phyloP scores from a whole-genome alignment of 345 rosid species.

The Psidium friedrichsthalianum region DNA sequence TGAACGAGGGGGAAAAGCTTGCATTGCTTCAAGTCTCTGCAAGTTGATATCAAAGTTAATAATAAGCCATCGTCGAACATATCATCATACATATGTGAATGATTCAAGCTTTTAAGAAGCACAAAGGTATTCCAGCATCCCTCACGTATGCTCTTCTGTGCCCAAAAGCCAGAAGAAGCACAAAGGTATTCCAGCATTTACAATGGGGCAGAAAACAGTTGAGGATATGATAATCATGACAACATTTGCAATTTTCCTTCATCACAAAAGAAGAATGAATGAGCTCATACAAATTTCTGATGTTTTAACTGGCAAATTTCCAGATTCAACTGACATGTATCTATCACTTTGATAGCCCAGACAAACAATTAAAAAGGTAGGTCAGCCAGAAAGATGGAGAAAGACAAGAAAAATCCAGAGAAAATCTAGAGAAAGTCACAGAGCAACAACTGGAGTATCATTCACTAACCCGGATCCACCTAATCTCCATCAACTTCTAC shows the following conservation, averaged over 20 bases:
- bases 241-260: neutral
- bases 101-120: neutral
- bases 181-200: neutral
- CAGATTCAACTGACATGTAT: neutral
- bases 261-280: neutral
- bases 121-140: neutral
- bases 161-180: neutral
- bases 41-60: neutral
- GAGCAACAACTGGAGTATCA: neutral
- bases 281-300: neutral
- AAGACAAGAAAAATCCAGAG: neutral
- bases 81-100: neutral
- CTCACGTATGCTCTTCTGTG: no score
- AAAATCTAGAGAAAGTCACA: neutral
- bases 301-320: neutral
- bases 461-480: neutral
- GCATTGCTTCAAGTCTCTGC: conserved; percentile 77
- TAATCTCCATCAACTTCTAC: neutral
- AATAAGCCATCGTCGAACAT: neutral
- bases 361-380: neutral
- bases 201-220: neutral
- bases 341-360: neutral
- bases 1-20: conserved; percentile 38
- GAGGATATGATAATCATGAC: neutral
- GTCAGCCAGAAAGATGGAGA: neutral